Evolutionary conservation across 352 stramenopile genomes (phyloP).

Genomic region (Pythium myriotylum): DNA sequence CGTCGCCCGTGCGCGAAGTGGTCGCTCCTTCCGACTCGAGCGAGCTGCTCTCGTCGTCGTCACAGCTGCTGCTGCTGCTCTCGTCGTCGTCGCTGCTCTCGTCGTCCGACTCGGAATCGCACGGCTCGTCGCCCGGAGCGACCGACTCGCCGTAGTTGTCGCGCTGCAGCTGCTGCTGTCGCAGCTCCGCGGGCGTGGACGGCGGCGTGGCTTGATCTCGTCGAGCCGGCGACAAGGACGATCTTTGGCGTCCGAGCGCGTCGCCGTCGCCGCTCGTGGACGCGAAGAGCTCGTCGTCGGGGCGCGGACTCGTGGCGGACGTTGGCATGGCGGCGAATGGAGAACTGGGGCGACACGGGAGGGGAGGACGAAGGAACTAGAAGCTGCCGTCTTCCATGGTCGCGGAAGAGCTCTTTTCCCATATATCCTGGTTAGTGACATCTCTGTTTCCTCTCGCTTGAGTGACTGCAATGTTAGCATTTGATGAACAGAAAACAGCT

Average conservation of each 20-base stretch:
- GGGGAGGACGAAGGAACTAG: background rate
- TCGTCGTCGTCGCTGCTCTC: conserved; percentile 16
- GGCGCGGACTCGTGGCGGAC: conserved; percentile 2
- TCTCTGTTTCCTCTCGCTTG: background rate
- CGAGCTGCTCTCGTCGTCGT: conserved; percentile 29
- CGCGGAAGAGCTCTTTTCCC: conserved; percentile 8
- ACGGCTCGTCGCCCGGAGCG: conserved; percentile 15
- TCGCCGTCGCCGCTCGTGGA: conserved; percentile 17
- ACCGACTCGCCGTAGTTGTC: conserved; percentile 20
- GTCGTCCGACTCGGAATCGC: conserved; percentile 18
- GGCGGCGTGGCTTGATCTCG: background rate
- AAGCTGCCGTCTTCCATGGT: background rate
- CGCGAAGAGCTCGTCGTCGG: conserved; percentile 26
- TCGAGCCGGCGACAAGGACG: conserved; percentile 5
- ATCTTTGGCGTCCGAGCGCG: no score
- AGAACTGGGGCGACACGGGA: background rate
- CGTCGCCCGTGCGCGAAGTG: conserved; percentile 3
- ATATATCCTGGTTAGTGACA: background rate
- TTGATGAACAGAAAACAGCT: no score
- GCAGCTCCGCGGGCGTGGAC: conserved; percentile 6
- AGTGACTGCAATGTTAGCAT: no score
- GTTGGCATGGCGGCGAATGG: background rate
- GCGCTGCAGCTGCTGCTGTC: conserved; percentile 13
- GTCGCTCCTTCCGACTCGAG: conserved; percentile 3
- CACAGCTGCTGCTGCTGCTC: conserved; percentile 12